Conservation (phyloP, 1,284 basidiomycete species). For the Chondrostereum purpureum region DNA sequence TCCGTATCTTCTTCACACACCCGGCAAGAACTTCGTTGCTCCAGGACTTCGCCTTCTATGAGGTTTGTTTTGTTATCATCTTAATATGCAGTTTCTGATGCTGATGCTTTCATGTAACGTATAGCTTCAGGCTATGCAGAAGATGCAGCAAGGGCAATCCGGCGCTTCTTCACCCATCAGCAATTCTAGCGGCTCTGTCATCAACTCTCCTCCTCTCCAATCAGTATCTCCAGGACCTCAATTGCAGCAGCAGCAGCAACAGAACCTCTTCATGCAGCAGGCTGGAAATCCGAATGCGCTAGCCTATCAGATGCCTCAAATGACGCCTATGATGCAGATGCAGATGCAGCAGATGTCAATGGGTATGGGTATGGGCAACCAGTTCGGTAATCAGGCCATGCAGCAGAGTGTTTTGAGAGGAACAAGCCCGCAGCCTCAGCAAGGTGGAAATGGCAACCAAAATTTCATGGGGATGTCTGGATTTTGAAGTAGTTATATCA, state of each 20-base stretch:
- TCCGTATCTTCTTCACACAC: slow-evolving; percentile 88
- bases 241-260: slow-evolving; percentile 26
- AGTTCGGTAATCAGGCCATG: slow-evolving; percentile 64
- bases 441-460: slow-evolving; percentile 26
- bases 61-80: slow-evolving; percentile 41
- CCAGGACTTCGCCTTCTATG: slow-evolving; percentile 92
- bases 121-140: slow-evolving; percentile 76
- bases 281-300: slow-evolving; percentile 40
- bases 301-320: slow-evolving; percentile 50
- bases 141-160: slow-evolving; percentile 43
- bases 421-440: slow-evolving; percentile 54
- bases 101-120: slow-evolving; percentile 9
- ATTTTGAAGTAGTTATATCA: slow-evolving; percentile 19
- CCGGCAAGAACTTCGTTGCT: slow-evolving; percentile 86
- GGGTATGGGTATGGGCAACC: slow-evolving; percentile 26
- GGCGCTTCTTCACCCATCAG: slow-evolving; percentile 35
- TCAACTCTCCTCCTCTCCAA: slow-evolving; percentile 33
- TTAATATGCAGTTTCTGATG: slow-evolving; percentile 4
- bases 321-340: slow-evolving; percentile 63
- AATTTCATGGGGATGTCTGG: slow-evolving; percentile 50
- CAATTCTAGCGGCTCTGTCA: slow-evolving; percentile 28
- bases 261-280: slow-evolving; percentile 42
- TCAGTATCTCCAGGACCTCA: slow-evolving; percentile 28
- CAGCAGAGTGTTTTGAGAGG: slow-evolving; percentile 76
- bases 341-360: slow-evolving; percentile 55